These are phyloP conservation scores for Aspergillus jensenii DNA, from an alignment of 2,329 filamentous ascomycete species.

Conservation along the genomic window DNA sequence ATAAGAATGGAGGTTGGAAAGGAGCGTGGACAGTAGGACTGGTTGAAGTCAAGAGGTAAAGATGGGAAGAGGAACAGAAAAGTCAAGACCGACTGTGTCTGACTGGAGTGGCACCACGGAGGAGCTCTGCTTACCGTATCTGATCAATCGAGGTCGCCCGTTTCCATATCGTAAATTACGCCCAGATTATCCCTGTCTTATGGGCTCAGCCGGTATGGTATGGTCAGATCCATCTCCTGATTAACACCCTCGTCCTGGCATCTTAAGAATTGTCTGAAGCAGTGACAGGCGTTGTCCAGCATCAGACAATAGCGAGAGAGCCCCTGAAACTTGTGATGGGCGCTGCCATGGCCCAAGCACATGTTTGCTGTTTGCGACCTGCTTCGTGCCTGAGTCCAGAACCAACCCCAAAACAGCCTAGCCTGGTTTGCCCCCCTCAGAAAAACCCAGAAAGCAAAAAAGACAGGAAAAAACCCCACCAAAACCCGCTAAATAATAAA, in stretches of 20 bases:
- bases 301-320: background rate
- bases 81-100: slow-evolving; percentile 6
- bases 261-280: background rate
- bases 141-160: background rate
- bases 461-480: slow-evolving; percentile 20
- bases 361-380: background rate
- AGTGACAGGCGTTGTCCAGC: background rate
- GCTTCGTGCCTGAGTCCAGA: slow-evolving; percentile 10
- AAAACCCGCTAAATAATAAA: slow-evolving; percentile 27
- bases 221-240: background rate
- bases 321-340: background rate
- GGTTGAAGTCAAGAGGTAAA: background rate
- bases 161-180: background rate
- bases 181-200: background rate
- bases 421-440: background rate
- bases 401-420: slow-evolving; percentile 5
- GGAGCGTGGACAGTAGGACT: slow-evolving; percentile 5
- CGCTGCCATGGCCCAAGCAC: background rate
- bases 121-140: slow-evolving; percentile 7
- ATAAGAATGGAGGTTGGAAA: slow-evolving; percentile 4
- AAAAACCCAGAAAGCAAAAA: slow-evolving; percentile 7
- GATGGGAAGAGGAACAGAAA: slow-evolving; percentile 10
- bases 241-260: background rate
- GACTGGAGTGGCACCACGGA: slow-evolving; percentile 14
- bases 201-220: background rate